phyloP scores from a whole-genome alignment of 2,329 filamentous ascomycete genomes.

The Mollisia scopiformis region DNA sequence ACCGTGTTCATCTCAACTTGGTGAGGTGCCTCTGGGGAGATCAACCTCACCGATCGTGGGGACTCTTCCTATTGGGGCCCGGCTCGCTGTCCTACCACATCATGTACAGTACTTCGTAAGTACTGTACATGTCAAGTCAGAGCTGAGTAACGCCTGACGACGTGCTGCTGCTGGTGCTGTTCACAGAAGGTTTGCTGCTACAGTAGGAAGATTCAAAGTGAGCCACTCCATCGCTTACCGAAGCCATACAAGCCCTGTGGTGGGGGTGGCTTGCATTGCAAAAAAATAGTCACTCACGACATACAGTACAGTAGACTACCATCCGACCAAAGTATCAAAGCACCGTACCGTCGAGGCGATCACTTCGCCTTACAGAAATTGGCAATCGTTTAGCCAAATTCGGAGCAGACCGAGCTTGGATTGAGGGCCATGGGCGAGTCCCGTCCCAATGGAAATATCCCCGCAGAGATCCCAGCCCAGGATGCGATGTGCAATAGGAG shows the following conservation, averaged over 20 bases:
- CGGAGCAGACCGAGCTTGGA: conserved; percentile 7
- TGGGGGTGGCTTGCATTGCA: background rate
- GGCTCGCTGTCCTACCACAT: background rate
- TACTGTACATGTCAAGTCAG: background rate
- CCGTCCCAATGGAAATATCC: background rate
- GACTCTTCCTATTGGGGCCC: background rate
- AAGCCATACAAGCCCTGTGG: background rate
- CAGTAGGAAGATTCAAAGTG: background rate
- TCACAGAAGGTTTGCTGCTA: background rate
- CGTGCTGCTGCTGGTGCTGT: background rate
- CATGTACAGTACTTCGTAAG: background rate
- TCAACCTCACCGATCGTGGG: background rate
- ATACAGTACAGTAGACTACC: too few species aligned
- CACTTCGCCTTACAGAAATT: conserved; percentile 2
- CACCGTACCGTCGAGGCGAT: background rate
- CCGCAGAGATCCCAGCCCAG: background rate
- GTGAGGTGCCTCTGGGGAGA: too few species aligned
- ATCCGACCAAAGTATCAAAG: background rate
- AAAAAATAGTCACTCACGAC: background rate
- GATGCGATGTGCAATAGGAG: background rate
- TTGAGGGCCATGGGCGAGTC: conserved; percentile 1
- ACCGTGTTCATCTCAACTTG: background rate
- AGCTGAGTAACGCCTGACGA: background rate
- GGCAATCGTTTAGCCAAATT: background rate
- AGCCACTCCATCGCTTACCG: background rate